Evolutionary conservation across 805 yeast species (phyloP).

Genomic region (Schizosaccharomyces japonicus): DNA sequence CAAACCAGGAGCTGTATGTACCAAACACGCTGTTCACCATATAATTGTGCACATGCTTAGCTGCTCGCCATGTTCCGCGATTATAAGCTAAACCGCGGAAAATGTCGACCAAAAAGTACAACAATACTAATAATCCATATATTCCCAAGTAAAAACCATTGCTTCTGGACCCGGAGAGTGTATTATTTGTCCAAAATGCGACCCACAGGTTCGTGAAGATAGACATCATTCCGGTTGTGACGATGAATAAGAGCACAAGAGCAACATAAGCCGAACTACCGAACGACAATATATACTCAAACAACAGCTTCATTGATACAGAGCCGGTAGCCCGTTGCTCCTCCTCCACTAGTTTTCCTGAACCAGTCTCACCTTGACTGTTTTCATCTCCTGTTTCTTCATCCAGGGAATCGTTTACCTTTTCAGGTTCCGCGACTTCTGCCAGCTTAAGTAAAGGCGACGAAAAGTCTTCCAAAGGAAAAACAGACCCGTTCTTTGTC

Average conservation of each 20-base stretch:
- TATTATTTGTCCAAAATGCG: slow-evolving; percentile 45
- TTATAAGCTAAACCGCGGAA: background rate
- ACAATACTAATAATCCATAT: background rate
- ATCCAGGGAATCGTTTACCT: slow-evolving; percentile 7
- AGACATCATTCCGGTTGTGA: slow-evolving; percentile 20
- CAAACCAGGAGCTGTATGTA: slow-evolving; percentile 65
- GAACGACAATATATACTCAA: slow-evolving; percentile 9
- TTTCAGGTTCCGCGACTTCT: slow-evolving; percentile 14
- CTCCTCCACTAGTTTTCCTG: slow-evolving; percentile 13
- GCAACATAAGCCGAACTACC: slow-evolving; percentile 25
- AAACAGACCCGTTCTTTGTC: slow-evolving; percentile 34
- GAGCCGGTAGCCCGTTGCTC: slow-evolving; percentile 8
- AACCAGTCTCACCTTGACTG: background rate
- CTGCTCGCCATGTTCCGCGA: background rate
- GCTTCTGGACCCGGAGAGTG: background rate
- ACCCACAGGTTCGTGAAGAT: slow-evolving; percentile 50
- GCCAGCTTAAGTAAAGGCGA: slow-evolving; percentile 23
- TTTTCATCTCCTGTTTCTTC: background rate
- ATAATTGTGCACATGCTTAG: background rate
- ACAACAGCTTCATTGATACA: slow-evolving; percentile 4
- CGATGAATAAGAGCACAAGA: slow-evolving; percentile 21
- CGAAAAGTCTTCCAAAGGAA: slow-evolving; percentile 23
- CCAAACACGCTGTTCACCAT: slow-evolving; percentile 30
- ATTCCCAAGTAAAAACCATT: background rate
- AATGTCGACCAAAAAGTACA: background rate